Base-by-base conservation (phyloP, 169 alveolate genomes). In the Plasmodium berghei region DNA sequence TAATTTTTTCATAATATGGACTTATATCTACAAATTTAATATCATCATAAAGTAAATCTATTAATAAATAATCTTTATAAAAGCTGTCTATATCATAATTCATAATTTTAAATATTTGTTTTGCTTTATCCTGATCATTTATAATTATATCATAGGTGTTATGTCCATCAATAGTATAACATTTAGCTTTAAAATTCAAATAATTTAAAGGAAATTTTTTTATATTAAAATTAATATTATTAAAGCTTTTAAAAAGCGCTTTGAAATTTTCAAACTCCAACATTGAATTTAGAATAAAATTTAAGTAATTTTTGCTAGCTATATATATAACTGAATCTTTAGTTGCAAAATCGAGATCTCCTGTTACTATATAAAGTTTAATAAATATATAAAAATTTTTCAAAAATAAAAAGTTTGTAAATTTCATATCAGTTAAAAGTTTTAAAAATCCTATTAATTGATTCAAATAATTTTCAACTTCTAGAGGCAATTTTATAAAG, bases 401-500 rank as follows among this genome's bases (percentile, higher is more conserved):
- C 40, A 86, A 49, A 61, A 86, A 72, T 45, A 72, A 58, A 46
- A 70, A 71, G 58, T 86, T 86, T 14, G 91, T 86, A 71, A 86
- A 70, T 58, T 64, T 72, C 91, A 86, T 86, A 40, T 86, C 91
- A 62, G 91, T 71, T 70, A 86, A 71, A 20, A 86, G 55, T 48
- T 86, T 69, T 58, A 86, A 28, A 64, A 71, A 86, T 58, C 91
- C 91, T 4, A 72, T 28, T 71, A 86, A 64, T n/a, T 86, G 91
- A 54, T 14, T 14, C 46, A 86, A 52, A 55, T 86, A 86, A 9
- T 71, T 45, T 16, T 69, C 75, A 9, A 86, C 22, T 10, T 42
- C 34, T 28, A 24, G 70, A 28, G 46, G 45, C 1, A 70, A 45
- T 3, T 70, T 55, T 6, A 86, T 42, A 16, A 59, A 26, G 24